These are phyloP conservation scores for Thalia dealbata DNA, from an alignment of 176 grass and related monocot species.

Conservation along the genomic window DNA sequence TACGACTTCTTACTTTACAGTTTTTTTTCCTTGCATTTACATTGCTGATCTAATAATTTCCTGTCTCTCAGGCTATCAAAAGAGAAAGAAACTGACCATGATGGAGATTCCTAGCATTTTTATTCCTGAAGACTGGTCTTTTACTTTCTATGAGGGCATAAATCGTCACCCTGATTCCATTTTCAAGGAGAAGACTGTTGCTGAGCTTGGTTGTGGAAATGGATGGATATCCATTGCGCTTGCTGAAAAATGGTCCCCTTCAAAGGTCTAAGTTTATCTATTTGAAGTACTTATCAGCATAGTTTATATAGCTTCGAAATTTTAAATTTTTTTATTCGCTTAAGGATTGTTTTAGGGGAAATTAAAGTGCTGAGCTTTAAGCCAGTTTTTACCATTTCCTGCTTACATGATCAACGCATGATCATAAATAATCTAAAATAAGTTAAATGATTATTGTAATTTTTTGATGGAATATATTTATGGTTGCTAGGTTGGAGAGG, in stretches of 20 bases:
- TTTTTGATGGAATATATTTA: too few relatives aligned
- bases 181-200: constrained; percentile 77
- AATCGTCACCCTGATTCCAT: constrained; percentile 81
- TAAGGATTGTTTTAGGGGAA: too few relatives aligned
- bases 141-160: constrained; percentile 97
- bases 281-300: neutral
- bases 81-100: constrained; percentile 86
- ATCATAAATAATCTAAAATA: too few relatives aligned
- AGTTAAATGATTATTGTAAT: too few relatives aligned
- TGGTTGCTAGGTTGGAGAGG: too few relatives aligned
- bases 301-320: neutral
- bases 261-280: constrained; percentile 44
- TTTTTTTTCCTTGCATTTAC: too few relatives aligned
- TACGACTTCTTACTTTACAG: neutral
- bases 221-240: constrained; percentile 99
- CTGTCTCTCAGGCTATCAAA: constrained; percentile 49
- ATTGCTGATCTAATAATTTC: constrained; percentile 15
- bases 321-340: too few relatives aligned
- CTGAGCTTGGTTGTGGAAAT: constrained; percentile 87
- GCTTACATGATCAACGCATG: too few relatives aligned
- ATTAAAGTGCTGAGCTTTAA: too few relatives aligned
- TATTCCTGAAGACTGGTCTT: constrained; percentile 98
- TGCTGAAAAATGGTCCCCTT: constrained; percentile 80
- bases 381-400: too few relatives aligned
- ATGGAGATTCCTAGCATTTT: constrained; percentile 99